These are phyloP conservation scores for Umbelopsis vinacea DNA, from an alignment of 192 early-diverging fungal genomes.

Conservation along the genomic window DNA sequence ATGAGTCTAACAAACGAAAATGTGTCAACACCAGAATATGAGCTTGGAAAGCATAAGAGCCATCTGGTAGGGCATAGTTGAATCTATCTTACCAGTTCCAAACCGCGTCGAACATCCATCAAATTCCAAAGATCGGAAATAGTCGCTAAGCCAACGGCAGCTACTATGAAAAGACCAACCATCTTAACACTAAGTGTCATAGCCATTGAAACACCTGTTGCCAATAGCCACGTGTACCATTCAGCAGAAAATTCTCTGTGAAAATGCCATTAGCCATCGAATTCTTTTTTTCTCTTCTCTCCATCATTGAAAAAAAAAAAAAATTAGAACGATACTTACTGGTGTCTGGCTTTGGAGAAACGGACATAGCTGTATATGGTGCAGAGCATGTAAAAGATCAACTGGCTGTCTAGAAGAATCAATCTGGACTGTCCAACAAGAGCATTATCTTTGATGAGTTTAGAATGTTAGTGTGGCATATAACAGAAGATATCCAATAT, in stretches of 20 bases:
- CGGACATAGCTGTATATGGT: constrained; percentile 86
- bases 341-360: constrained; percentile 71
- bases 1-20: constrained; percentile 46
- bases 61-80: background rate
- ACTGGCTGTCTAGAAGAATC: constrained; percentile 92
- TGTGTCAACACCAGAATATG: background rate
- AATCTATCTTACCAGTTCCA: constrained; percentile 52
- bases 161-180: constrained; percentile 91
- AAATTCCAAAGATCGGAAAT: constrained; percentile 92
- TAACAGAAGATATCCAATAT: too few relatives aligned
- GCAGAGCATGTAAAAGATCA: constrained; percentile 88
- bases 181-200: constrained; percentile 87
- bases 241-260: constrained; percentile 69
- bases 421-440: constrained; percentile 89
- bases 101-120: constrained; percentile 80
- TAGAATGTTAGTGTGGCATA: too few relatives aligned
- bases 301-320: background rate
- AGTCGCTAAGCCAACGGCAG: constrained; percentile 81
- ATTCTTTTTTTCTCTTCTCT: background rate
- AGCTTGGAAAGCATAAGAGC: too few relatives aligned
- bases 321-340: constrained; percentile 21
- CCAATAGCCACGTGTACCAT: constrained; percentile 90
- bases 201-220: constrained; percentile 83
- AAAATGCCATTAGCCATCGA: constrained; percentile 23
- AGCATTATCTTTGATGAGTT: constrained; percentile 72